phyloP scores from a whole-genome alignment of 148 eudicot genomes.

The Nyssa sinensis region DNA sequence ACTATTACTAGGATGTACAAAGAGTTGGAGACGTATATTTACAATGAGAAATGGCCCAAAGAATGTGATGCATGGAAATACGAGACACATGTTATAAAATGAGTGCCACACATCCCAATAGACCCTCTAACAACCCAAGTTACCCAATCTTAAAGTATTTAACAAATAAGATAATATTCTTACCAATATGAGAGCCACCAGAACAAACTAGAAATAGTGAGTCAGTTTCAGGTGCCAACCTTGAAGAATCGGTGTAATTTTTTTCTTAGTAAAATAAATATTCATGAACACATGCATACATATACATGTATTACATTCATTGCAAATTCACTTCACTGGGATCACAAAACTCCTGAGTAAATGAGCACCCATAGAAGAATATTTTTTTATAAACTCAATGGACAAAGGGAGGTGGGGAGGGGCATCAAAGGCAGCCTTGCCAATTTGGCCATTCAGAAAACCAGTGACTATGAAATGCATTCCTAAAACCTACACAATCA shows the following conservation, averaged over 20 bases:
- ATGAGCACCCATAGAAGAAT: not conserved
- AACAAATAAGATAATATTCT: too few species aligned
- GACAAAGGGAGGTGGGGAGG: not conserved
- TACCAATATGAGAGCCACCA: too few species aligned
- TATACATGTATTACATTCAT: too few species aligned
- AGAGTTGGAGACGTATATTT: too few species aligned
- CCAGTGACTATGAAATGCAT: not conserved
- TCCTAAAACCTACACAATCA: not conserved
- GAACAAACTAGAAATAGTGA: too few species aligned
- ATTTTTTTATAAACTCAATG: not conserved
- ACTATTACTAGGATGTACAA: not conserved
- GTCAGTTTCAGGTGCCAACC: too few species aligned
- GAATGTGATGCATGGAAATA: not conserved
- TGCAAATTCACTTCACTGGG: not conserved
- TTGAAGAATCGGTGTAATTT: too few species aligned
- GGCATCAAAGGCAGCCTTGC: not conserved
- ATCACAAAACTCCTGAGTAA: not conserved
- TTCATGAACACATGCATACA: too few species aligned
- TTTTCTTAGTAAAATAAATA: too few species aligned
- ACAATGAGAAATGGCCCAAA: not conserved
- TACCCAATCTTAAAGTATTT: too few species aligned
- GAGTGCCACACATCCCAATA: not conserved
- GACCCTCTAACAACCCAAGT: not conserved
- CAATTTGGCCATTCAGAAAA: not conserved
- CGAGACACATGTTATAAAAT: not conserved